Base-by-base conservation (phyloP, 2,329 filamentous ascomycete genomes). In the Fusarium virguliforme region DNA sequence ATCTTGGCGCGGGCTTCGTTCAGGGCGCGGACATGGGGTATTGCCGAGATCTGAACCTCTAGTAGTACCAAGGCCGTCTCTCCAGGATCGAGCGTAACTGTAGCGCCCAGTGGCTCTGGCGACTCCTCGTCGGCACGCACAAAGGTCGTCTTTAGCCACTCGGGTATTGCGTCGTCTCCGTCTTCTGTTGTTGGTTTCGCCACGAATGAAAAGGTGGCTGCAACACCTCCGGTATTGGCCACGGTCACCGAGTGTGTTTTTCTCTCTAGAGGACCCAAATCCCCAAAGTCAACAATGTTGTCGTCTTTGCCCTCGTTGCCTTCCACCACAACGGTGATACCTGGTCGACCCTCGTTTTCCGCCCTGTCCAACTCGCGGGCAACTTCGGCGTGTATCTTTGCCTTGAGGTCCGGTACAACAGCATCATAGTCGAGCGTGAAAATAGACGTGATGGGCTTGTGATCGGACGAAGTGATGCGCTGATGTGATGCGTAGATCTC, bases 341-440 rank as follows among this genome's bases (percentile, higher is more conserved):
- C 89, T 0, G 96, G 96, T 1, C 95, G 87, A 0, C 92, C 90
- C 81, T 98, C 95, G 68, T 98, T 98, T 79, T 98, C 95, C 2
- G 91, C 93, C 51, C 94, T 91, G 77, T 99, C 96, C 8, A 98
- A 85, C 75, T 97, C 93, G 61, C 92, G 88, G 1, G 93, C 95
- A 12, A 98, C 93, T 77, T 98, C 94, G 62, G 93, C 90, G 68
- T 97, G 92, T 0, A 98, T 86, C 68, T 90, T 91, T 2, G 94
- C 89, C 79, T 97, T 98, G 28, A 97, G 83, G 30, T 95, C 91
- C 0, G 94, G 92, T 0, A 97, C 90, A 1, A 97, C 93, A 1
- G 93, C 92, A 68, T 98, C 93, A 77, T 96, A 98, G 48, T 92
- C 91, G 8, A 99, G 82, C 0, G 89, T 91, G 77, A 98, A 98